These are phyloP conservation scores for Scutellaria galericulata DNA, from an alignment of 257 asterid species.

Conservation along the genomic window DNA sequence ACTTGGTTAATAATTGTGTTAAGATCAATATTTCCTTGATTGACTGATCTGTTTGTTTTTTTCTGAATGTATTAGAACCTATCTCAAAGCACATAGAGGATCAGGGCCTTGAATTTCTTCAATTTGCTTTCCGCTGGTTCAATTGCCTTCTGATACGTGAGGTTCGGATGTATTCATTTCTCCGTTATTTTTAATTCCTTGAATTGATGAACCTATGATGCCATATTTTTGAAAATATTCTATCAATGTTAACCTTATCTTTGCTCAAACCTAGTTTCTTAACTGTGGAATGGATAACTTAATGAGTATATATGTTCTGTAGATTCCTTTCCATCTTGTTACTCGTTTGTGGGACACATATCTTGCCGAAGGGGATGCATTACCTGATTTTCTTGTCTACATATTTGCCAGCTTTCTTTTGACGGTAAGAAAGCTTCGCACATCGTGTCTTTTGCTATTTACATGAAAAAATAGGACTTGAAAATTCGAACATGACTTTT, in stretches of 20 bases:
- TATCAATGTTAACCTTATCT: slow-evolving; percentile 7
- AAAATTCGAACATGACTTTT: background rate
- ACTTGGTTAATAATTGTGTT: background rate
- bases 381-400: slow-evolving; percentile 92
- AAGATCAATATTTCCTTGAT: background rate
- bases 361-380: slow-evolving; percentile 98
- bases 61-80: slow-evolving; percentile 60
- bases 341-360: slow-evolving; percentile 97
- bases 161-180: slow-evolving; percentile 50
- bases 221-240: background rate
- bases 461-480: background rate
- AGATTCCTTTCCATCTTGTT: slow-evolving; percentile 91
- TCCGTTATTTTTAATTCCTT: slow-evolving; percentile 1
- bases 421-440: slow-evolving; percentile 53
- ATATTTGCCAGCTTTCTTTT: slow-evolving; percentile 93
- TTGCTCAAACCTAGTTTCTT: background rate
- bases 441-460: background rate
- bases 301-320: slow-evolving; percentile 34
- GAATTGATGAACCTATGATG: slow-evolving; percentile 5
- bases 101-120: slow-evolving; percentile 98
- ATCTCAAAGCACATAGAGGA: slow-evolving; percentile 87
- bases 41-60: slow-evolving; percentile 7
- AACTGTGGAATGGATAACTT: slow-evolving; percentile 24
- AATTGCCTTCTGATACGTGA: slow-evolving; percentile 96
- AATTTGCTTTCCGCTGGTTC: slow-evolving; percentile 99